Evolutionary conservation across 2,329 filamentous ascomycete genomes (phyloP).

Genomic region (Penicillium sp.): DNA sequence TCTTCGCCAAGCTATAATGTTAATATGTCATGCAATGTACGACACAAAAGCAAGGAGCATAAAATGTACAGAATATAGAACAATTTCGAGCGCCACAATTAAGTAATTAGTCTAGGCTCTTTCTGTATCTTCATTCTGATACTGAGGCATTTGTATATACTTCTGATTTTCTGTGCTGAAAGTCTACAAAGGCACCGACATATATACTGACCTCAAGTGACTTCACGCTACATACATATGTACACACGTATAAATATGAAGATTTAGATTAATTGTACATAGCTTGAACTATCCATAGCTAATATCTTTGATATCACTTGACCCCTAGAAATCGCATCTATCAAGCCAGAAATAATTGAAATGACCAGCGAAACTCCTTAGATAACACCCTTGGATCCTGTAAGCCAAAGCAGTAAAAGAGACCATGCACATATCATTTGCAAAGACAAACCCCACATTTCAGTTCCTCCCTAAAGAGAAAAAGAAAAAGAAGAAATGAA

Average conservation of each 20-base stretch:
- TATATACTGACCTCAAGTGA: not conserved
- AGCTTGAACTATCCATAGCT: not conserved
- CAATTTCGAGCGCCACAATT: not conserved
- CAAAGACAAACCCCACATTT: not conserved
- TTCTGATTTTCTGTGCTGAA: not conserved
- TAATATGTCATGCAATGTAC: slow-evolving; percentile 6
- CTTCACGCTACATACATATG: no score
- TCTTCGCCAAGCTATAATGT: slow-evolving; percentile 67
- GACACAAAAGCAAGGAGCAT: not conserved
- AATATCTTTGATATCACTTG: not conserved
- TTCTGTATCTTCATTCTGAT: not conserved
- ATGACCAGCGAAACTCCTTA: slow-evolving; percentile 2
- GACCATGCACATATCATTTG: slow-evolving; percentile 12
- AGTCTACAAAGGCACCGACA: no score
- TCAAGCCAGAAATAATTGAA: not conserved
- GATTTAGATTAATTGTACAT: not conserved
- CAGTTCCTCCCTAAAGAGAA: not conserved
- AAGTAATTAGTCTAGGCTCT: not conserved
- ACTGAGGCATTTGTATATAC: no score
- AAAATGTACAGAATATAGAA: not conserved
- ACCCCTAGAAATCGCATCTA: not conserved
- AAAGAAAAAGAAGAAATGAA: not conserved
- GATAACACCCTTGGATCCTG: not conserved
- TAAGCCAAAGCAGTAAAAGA: slow-evolving; percentile 1
- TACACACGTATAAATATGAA: not conserved